A percentile compares a stretch with the other conserved stretches of the same genome.
phyloP scores from a whole-genome alignment of 169 alveolate species.

The Cryptosporidium muris region DNA sequence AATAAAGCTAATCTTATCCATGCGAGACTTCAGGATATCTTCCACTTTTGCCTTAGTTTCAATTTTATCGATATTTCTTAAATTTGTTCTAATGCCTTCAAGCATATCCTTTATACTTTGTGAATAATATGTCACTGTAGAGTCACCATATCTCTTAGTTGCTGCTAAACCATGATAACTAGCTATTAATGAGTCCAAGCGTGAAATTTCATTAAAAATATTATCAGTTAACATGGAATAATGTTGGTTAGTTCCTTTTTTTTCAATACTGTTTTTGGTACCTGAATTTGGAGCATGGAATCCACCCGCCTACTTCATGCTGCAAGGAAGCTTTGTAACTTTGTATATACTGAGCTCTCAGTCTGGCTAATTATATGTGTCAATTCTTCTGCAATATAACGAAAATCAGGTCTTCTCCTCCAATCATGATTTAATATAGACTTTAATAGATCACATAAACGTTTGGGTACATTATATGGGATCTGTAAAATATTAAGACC shows the following conservation, averaged over 20 bases:
- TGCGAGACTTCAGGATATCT: constrained; percentile 20
- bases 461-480: constrained; percentile 48
- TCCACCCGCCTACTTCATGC: not conserved
- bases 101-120: constrained; percentile 40
- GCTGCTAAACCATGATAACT: constrained; percentile 42
- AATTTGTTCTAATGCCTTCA: constrained; percentile 37
- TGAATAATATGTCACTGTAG: constrained; percentile 45
- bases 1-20: constrained; percentile 8
- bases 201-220: constrained; percentile 31
- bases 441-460: not conserved
- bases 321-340: constrained; percentile 39
- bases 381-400: constrained; percentile 16
- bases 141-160: constrained; percentile 43
- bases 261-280: no score
- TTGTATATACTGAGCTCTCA: not conserved
- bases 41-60: constrained; percentile 18
- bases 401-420: constrained; percentile 50
- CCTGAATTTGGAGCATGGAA: not conserved
- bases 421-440: constrained; percentile 41
- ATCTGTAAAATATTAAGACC: constrained; percentile 67
- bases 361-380: constrained; percentile 34
- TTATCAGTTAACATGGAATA: constrained; percentile 8
- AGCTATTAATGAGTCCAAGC: constrained; percentile 50
- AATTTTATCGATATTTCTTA: constrained; percentile 5
- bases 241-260: not conserved